phyloP scores from a whole-genome alignment of 257 asterid genomes.

The Solanum bulbocastanum region DNA sequence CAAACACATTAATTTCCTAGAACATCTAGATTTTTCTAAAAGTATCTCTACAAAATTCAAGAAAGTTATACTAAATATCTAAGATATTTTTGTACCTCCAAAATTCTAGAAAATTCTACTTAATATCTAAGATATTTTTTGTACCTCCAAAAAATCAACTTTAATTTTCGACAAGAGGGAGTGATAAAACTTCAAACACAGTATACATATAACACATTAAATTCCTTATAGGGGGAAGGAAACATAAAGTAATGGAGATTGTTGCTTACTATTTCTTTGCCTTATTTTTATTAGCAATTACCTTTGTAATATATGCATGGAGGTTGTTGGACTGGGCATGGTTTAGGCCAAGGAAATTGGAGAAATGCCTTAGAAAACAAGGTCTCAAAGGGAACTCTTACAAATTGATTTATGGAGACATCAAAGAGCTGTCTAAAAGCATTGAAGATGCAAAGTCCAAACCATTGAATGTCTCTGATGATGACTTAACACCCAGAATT shows the following conservation, averaged over 20 bases:
- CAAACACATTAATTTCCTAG: no score
- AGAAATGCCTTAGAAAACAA: neutral
- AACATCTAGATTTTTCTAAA: no score
- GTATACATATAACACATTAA: neutral
- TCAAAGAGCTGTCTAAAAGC: conserved; percentile 5
- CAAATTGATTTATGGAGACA: conserved; percentile 21
- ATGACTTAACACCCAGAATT: conserved; percentile 16
- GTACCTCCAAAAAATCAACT: no score
- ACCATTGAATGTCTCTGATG: conserved; percentile 23
- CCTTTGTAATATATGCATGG: conserved; percentile 3
- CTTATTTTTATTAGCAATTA: neutral
- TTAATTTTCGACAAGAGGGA: no score
- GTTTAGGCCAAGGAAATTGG: conserved; percentile 24
- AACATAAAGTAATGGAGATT: neutral
- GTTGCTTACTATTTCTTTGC: neutral
- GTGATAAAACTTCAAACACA: no score
- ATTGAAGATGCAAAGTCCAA: conserved; percentile 16
- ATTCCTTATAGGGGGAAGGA: neutral
- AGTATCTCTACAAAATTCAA: no score
- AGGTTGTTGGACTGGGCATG: conserved; percentile 23
- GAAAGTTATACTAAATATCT: no score
- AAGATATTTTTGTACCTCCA: no score
- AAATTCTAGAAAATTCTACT: no score
- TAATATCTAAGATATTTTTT: no score
- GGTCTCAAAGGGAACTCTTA: neutral